Conservation (phyloP, 495 filamentous ascomycete species). For the Penicillium maclennaniae region DNA sequence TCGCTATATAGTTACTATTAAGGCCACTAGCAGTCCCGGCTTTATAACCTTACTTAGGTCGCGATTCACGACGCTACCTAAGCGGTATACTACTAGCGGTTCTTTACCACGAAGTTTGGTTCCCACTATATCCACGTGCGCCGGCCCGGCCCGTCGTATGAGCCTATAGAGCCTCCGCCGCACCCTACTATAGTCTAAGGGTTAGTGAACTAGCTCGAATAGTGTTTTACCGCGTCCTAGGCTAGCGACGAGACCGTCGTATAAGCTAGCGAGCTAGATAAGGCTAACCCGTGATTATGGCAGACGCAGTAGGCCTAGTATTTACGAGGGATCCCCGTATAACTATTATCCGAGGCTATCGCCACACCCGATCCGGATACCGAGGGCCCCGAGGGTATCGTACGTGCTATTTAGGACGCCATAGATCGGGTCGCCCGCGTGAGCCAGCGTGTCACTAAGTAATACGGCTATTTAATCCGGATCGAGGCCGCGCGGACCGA, state of each 20-base stretch:
- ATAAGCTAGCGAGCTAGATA: neutral
- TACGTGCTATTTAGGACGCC: neutral
- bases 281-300: neutral
- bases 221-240: no score
- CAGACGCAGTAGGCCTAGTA: neutral
- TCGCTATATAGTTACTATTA: no score
- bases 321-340: neutral
- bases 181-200: no score
- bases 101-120: no score
- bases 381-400: neutral
- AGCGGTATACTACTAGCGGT: no score
- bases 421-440: conserved; percentile 4
- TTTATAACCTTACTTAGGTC: no score
- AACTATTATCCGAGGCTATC: neutral
- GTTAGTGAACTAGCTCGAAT: no score
- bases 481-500: conserved; percentile 3
- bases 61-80: no score
- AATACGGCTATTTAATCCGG: neutral
- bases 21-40: no score
- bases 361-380: neutral
- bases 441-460: conserved; percentile 7
- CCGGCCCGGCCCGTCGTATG: no score
- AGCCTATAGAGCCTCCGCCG: no score
- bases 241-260: neutral
- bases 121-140: no score